phyloP scores from a whole-genome alignment of 176 grass and related monocot genomes.

The Tuctoria greenei region DNA sequence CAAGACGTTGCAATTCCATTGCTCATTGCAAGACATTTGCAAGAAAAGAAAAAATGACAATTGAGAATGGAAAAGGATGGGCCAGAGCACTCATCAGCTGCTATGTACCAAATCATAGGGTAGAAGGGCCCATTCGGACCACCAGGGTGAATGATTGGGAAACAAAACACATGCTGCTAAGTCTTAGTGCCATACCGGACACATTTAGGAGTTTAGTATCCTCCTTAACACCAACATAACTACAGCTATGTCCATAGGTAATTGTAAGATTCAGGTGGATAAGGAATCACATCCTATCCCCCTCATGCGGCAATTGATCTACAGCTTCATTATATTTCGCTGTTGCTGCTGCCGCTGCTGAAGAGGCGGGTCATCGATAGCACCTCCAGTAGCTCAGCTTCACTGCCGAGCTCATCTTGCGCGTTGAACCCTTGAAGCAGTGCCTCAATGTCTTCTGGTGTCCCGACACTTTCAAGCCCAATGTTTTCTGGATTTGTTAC shows the following conservation, averaged over 20 bases:
- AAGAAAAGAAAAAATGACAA: not conserved
- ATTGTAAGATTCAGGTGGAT: constrained; percentile 28
- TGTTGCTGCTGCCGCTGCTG: constrained; percentile 20
- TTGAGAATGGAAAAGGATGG: constrained; percentile 13
- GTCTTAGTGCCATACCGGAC: constrained; percentile 22
- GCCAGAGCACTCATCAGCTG: constrained; percentile 1
- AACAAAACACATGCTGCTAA: constrained; percentile 24
- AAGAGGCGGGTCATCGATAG: constrained; percentile 29
- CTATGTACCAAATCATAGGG: constrained; percentile 19
- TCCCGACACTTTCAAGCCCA: constrained; percentile 23
- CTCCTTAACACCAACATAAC: constrained; percentile 46
- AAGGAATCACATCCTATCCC: constrained; percentile 17
- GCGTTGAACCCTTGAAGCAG: constrained; percentile 39
- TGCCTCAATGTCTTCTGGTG: constrained; percentile 22
- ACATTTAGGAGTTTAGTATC: constrained; percentile 23
- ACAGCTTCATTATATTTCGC: constrained; percentile 41
- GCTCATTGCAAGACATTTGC: constrained; percentile 1
- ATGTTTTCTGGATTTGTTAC: constrained; percentile 28
- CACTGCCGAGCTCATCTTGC: constrained; percentile 12
- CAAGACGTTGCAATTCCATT: not conserved
- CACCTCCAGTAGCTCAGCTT: constrained; percentile 22
- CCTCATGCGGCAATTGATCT: constrained; percentile 1
- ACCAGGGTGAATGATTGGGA: constrained; percentile 30
- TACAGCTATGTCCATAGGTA: constrained; percentile 20
- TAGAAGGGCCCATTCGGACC: constrained; percentile 39